These are phyloP conservation scores for Neophaeococcomyces mojaviensis DNA, from an alignment of 2,329 filamentous ascomycete genomes.

Conservation along the genomic window DNA sequence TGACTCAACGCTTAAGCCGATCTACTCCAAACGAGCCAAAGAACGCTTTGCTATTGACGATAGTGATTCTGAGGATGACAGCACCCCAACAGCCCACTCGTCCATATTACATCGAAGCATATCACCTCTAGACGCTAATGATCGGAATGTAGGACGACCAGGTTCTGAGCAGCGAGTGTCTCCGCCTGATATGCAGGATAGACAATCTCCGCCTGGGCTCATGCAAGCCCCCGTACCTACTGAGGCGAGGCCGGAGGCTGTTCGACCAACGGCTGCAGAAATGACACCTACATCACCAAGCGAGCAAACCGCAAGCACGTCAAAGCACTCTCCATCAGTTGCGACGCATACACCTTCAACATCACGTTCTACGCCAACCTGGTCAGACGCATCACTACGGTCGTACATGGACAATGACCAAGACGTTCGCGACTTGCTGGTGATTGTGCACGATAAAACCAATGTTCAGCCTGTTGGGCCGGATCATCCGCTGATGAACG, in stretches of 20 bases:
- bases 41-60: conserved; percentile 22
- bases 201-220: neutral
- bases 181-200: conserved; percentile 38
- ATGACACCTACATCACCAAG: conserved; percentile 9
- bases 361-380: conserved; percentile 53
- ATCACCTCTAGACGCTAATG: conserved; percentile 12
- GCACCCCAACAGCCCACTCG: conserved; percentile 11
- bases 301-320: conserved; percentile 27
- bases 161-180: conserved; percentile 65
- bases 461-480: conserved; percentile 68
- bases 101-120: conserved; percentile 11
- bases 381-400: conserved; percentile 79
- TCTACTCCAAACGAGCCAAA: conserved; percentile 19
- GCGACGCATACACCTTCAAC: conserved; percentile 50
- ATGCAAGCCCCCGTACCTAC: conserved; percentile 11
- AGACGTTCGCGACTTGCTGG: conserved; percentile 80
- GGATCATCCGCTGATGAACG: conserved; percentile 77
- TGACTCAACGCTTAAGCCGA: conserved; percentile 14
- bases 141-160: conserved; percentile 45
- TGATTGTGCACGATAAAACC: conserved; percentile 87
- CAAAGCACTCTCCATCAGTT: conserved; percentile 29
- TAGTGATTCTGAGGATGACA: conserved; percentile 21
- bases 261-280: neutral
- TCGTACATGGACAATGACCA: conserved; percentile 86
- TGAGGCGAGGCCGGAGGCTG: conserved; percentile 21